These are phyloP conservation scores for Vigna unguiculata DNA, from an alignment of 306 rosid genomes.

Conservation along the genomic window DNA sequence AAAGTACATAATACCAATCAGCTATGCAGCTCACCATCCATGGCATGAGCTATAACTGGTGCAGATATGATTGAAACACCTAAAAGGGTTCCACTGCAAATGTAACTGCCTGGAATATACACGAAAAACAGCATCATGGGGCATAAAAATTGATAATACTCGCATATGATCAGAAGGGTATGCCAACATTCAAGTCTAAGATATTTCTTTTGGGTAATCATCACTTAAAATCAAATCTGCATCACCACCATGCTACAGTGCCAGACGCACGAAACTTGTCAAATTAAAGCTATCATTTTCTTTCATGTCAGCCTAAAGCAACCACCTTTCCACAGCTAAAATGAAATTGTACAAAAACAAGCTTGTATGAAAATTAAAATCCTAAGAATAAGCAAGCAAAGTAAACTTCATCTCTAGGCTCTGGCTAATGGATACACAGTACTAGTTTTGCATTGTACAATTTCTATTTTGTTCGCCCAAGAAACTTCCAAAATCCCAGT, in stretches of 20 bases:
- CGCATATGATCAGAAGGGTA: constrained; percentile 4
- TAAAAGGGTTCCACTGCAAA: constrained; percentile 53
- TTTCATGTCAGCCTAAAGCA: neutral
- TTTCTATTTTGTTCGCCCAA: neutral
- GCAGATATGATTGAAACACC: constrained; percentile 60
- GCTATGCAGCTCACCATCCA: constrained; percentile 69
- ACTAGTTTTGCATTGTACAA: neutral
- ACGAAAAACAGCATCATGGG: constrained; percentile 26
- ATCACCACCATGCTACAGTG: constrained; percentile 12
- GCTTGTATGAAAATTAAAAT: neutral
- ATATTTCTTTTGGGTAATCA: constrained; percentile 19
- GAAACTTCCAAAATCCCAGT: neutral
- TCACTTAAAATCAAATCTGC: constrained; percentile 35
- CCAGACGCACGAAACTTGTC: constrained; percentile 23
- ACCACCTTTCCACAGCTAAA: neutral
- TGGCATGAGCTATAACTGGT: constrained; percentile 60
- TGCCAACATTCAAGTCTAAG: constrained; percentile 7
- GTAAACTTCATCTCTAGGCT: constrained; percentile 5
- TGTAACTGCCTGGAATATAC: constrained; percentile 54
- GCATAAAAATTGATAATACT: constrained; percentile 25
- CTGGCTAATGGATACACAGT: neutral
- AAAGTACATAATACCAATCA: constrained; percentile 46
- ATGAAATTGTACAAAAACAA: neutral
- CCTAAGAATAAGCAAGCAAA: constrained; percentile 10
- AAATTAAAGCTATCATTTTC: neutral